Evolutionary conservation across 768 basidiomycete species (phyloP), one percentile per base, ranked within the genome.

Genomic region (Grammothele lineata): DNA sequence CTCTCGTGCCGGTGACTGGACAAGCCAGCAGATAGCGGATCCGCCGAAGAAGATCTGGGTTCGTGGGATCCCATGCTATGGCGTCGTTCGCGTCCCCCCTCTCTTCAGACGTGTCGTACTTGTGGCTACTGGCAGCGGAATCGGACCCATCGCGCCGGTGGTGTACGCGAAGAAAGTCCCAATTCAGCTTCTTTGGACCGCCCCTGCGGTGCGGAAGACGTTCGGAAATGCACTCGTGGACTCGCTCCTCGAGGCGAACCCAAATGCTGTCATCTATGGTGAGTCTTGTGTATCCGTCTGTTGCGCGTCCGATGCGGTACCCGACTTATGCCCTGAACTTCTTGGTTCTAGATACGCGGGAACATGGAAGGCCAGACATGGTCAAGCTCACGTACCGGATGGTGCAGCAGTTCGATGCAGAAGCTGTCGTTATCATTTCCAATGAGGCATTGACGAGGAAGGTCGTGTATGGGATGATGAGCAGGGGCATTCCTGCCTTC

Each of bases 151-250:
- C 53, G 71, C 75, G 1, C 74, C 76, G 0, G 71, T 70, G 19
- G 71, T 81, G 43, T 61, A 78, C 40, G 76, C 73, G 47, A 60
- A 69, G 50, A 63, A 69, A 30, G 63, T 74, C 5, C 75, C 75
- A 11, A 72, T 75, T 30, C 70, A 72, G 19, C 67, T 80, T 24
- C 68, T 81, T 18, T 80, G 78, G 78, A 78, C 77, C 2, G 72
- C 77, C 9, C 78, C 78, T 3, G 72, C 76, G 51, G 75, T 78
- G 34, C 70, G 77, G 14, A 66, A 75, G 60, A 81, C 78, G 7
- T 81, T 80, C 53, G 80, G 80, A 12, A 70, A 80, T 55, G 68
- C 75, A 44, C 65, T 81, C 6, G 78, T 80, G 2, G 76, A 80
- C 54, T 61, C 72, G 12, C 70, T 81, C 41, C 54, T 77, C 23